Percentiles rank a stretch among this genome's conserved stretches.
phyloP scores from a whole-genome alignment of 805 yeast genomes.

The Teunomyces aglyptinius region DNA sequence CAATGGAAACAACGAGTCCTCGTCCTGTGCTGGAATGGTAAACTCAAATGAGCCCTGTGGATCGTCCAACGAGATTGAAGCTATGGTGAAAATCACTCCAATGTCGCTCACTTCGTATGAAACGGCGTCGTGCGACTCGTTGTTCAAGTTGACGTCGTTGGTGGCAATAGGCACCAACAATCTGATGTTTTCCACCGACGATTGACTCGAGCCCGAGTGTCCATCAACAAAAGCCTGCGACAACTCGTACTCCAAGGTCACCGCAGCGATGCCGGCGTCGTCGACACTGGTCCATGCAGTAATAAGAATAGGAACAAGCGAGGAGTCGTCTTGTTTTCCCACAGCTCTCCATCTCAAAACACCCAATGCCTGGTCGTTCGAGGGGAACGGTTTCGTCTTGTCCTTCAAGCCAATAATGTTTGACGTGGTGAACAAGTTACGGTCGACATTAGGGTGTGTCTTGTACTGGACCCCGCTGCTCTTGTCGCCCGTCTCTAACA shows the following conservation, averaged over 20 bases:
- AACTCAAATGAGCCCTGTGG: conserved; percentile 78
- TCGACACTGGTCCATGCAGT: conserved; percentile 82
- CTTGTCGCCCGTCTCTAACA: conserved; percentile 50
- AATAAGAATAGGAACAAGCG: conserved; percentile 59
- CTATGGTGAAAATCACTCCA: conserved; percentile 68
- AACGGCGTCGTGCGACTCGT: conserved; percentile 45
- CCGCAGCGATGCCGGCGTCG: conserved; percentile 59
- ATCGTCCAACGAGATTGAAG: conserved; percentile 49
- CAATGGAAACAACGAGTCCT: conserved; percentile 88
- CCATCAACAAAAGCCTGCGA: conserved; percentile 37
- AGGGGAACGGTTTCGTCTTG: conserved; percentile 76
- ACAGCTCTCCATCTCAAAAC: conserved; percentile 89
- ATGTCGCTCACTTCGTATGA: conserved; percentile 60
- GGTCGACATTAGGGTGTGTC: conserved; percentile 96
- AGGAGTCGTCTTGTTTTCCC: conserved; percentile 54
- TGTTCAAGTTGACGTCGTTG: conserved; percentile 50
- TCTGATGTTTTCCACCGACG: conserved; percentile 50
- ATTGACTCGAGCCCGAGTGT: conserved; percentile 27
- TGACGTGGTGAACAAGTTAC: conserved; percentile 56
- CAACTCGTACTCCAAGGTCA: conserved; percentile 87
- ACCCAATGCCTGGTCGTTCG: conserved; percentile 86
- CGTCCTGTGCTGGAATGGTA: conserved; percentile 67
- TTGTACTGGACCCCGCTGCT: conserved; percentile 66
- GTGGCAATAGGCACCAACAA: conserved; percentile 68
- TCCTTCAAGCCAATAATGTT: conserved; percentile 74